Evolutionary conservation across 1,284 basidiomycete genomes (phyloP).

Genomic region (Cronartium quercuum): DNA sequence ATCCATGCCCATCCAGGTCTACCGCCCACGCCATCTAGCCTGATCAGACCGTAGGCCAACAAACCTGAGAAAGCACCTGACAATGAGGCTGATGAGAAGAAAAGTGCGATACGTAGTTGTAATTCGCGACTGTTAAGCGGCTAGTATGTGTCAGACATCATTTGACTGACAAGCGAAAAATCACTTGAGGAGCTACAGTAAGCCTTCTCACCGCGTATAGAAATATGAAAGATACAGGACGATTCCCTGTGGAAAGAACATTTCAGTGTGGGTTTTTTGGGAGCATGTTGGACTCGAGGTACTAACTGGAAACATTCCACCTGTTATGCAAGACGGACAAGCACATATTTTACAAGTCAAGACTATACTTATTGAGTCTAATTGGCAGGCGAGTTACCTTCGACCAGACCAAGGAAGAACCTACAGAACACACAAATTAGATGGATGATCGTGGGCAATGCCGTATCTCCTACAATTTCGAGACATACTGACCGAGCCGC

Average conservation of each 20-base stretch:
- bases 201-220: slow-evolving; percentile 24
- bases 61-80: slow-evolving; percentile 36
- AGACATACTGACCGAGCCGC: slow-evolving; percentile 6
- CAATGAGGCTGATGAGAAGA: slow-evolving; percentile 21
- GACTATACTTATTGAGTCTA: too few relatives aligned
- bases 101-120: slow-evolving; percentile 34
- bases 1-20: slow-evolving; percentile 35
- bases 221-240: slow-evolving; percentile 28
- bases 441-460: too few relatives aligned
- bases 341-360: too few relatives aligned
- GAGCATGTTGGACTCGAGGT: not conserved
- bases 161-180: not conserved
- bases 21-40: slow-evolving; percentile 19
- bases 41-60: slow-evolving; percentile 29
- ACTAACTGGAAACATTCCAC: slow-evolving; percentile 39
- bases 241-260: slow-evolving; percentile 3
- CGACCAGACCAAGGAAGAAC: slow-evolving; percentile 33
- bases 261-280: not conserved
- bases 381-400: too few relatives aligned
- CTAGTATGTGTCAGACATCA: not conserved
- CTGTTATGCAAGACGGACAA: not conserved
- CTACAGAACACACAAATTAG: not conserved
- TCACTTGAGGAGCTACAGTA: not conserved
- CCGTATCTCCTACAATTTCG: not conserved
- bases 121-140: slow-evolving; percentile 12